These are phyloP conservation scores for Eryngium alpinum DNA, from an alignment of 140 eudicot genomes.

Conservation along the genomic window DNA sequence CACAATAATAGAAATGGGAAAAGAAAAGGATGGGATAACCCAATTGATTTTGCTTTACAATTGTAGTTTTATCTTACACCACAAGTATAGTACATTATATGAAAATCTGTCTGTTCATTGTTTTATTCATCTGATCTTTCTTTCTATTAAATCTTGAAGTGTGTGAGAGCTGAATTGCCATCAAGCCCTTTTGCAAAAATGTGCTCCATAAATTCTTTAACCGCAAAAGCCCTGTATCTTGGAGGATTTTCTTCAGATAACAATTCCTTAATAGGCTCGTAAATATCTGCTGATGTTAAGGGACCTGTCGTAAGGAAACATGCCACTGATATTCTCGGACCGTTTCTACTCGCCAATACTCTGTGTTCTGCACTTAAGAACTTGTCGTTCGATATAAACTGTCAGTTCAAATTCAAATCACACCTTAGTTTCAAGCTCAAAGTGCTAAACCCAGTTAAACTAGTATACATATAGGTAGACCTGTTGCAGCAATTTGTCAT, in stretches of 20 bases:
- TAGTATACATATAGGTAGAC: too few species aligned
- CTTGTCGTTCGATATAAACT: conserved; percentile 15
- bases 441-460: too few species aligned
- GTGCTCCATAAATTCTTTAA: conserved; percentile 4
- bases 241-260: conserved; percentile 20
- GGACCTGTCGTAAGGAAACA: conserved; percentile 15
- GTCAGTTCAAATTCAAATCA: neutral
- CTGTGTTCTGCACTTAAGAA: conserved; percentile 18
- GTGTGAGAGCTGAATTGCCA: conserved; percentile 1
- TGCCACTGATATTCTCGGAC: conserved; percentile 21
- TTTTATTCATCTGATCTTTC: too few species aligned
- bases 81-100: too few species aligned
- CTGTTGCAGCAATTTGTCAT: too few species aligned
- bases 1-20: too few species aligned
- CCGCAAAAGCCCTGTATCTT: conserved; percentile 10
- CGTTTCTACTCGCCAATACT: conserved; percentile 11
- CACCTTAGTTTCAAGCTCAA: neutral
- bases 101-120: too few species aligned
- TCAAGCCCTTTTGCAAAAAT: conserved; percentile 1
- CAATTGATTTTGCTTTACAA: too few species aligned
- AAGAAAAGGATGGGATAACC: too few species aligned
- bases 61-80: neutral
- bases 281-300: neutral
- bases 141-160: neutral
- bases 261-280: conserved; percentile 19